A percentile compares a stretch with the other conserved stretches of the same genome.
These are phyloP conservation scores for Botryotinia narcissicola DNA, from an alignment of 2,329 filamentous ascomycete species.

Conservation along the genomic window DNA sequence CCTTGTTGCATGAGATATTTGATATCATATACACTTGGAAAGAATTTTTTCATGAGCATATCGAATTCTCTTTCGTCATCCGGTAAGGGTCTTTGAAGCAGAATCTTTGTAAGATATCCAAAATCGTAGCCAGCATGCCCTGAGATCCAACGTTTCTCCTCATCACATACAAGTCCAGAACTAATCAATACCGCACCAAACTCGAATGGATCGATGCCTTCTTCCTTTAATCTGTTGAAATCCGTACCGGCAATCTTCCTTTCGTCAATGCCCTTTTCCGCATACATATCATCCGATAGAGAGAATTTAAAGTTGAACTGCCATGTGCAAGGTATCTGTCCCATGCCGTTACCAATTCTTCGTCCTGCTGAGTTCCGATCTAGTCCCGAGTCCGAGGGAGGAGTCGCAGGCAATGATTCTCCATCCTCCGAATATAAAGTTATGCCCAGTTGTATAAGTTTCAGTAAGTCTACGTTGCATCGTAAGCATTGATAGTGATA, in stretches of 20 bases:
- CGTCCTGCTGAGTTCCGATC: slow-evolving; percentile 44
- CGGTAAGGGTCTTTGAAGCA: slow-evolving; percentile 78
- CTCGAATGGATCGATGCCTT: slow-evolving; percentile 85
- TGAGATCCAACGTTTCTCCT: slow-evolving; percentile 92
- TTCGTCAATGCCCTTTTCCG: slow-evolving; percentile 89
- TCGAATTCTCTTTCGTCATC: slow-evolving; percentile 90
- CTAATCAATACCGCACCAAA: slow-evolving; percentile 90
- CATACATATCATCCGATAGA: slow-evolving; percentile 94
- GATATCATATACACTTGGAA: slow-evolving; percentile 90
- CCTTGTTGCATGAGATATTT: slow-evolving; percentile 96
- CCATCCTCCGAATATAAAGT: slow-evolving; percentile 90
- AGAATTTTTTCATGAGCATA: slow-evolving; percentile 84
- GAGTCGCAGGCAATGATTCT: slow-evolving; percentile 69
- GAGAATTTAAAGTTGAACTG: slow-evolving; percentile 99
- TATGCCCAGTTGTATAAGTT: slow-evolving; percentile 95
- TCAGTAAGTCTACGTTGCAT: slow-evolving; percentile 95
- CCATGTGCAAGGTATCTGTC: slow-evolving; percentile 82
- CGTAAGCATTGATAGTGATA: slow-evolving; percentile 98
- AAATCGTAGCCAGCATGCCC: slow-evolving; percentile 99
- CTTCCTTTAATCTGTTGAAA: slow-evolving; percentile 76
- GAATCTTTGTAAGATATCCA: slow-evolving; percentile 91
- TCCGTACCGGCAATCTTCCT: slow-evolving; percentile 90
- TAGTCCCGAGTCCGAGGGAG: slow-evolving; percentile 47
- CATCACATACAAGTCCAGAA: slow-evolving; percentile 83
- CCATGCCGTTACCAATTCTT: slow-evolving; percentile 45